These are phyloP conservation scores for Epichloe uncinata DNA, from an alignment of 2,329 filamentous ascomycete genomes.

Conservation along the genomic window DNA sequence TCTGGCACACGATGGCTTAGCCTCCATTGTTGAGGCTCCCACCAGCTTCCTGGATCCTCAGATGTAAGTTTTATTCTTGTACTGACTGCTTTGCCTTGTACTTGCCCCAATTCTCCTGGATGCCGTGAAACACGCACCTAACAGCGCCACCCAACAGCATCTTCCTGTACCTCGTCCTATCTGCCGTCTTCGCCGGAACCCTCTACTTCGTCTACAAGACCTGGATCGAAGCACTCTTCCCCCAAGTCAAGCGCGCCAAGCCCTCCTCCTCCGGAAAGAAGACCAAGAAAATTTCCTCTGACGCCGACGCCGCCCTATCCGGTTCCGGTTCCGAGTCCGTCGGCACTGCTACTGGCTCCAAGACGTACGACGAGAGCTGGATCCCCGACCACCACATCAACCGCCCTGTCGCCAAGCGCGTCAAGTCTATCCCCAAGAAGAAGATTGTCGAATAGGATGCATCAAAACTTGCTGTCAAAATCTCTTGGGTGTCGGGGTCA, in stretches of 20 bases:
- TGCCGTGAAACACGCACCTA: neutral
- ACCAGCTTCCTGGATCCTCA: conserved; percentile 90
- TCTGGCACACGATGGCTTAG: conserved; percentile 66
- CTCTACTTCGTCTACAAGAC: conserved; percentile 97
- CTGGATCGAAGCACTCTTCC: conserved; percentile 93
- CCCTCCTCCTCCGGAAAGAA: conserved; percentile 34
- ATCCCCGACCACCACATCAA: conserved; percentile 84
- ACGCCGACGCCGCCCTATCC: conserved; percentile 47
- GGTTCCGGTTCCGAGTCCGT: conserved; percentile 61
- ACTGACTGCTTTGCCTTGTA: neutral
- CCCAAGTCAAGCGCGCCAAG: conserved; percentile 64
- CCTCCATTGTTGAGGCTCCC: conserved; percentile 79
- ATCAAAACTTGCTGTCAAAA: neutral
- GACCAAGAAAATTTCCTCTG: conserved; percentile 50
- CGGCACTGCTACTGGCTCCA: conserved; percentile 53
- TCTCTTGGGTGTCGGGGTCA: neutral
- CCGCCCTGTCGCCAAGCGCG: conserved; percentile 59
- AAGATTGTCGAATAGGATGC: conserved; percentile 18
- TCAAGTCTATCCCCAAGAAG: conserved; percentile 45
- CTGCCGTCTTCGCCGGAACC: conserved; percentile 61
- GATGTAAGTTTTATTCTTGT: conserved; percentile 49
- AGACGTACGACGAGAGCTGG: conserved; percentile 84
- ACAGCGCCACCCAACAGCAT: conserved; percentile 42
- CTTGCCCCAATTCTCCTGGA: too few species aligned
- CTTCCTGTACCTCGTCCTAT: conserved; percentile 92